Evolutionary conservation across 1,284 basidiomycete genomes (phyloP), one percentile per base, ranked within the genome.

Genomic region (Malassezia obtusa): DNA sequence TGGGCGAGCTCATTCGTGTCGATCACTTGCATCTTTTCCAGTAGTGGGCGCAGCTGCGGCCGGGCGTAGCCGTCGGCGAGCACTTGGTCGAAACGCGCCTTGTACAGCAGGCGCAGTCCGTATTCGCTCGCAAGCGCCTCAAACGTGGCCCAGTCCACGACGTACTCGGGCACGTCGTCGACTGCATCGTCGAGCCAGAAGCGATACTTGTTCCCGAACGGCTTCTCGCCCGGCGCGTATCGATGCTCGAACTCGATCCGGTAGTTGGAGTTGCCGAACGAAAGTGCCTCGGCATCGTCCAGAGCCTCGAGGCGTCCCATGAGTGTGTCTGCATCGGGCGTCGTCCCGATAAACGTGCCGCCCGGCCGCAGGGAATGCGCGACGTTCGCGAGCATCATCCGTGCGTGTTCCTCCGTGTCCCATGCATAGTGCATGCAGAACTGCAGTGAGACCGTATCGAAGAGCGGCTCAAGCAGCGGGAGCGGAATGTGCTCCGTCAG

Each of bases 351-450:
- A 66, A 96, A 94, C 12, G 84, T 76, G 2, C 94, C 94, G 26
- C 91, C 91, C 22, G 79, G 78, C 32, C 86, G 79, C 44, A 99
- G 79, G 77, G 85, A 85, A 36, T 81, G 76, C 48, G 83, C 82
- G 22, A 92, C 91, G 71, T 99, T 99, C 47, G 84, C 81, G 25
- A 99, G 81, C 92, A 99, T 95, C 68, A 82, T 84, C 31, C 88
- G 80, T 24, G 84, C 88, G 74, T 94, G 95, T 48, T 80, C 77
- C 26, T 84, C 81, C 35, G 81, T 85, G 73, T 96, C 90, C 75
- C 96, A 98, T 8, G 92, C 94, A 71, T 99, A 98, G 75, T 99
- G 94, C 88, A 98, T 94, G 76, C 92, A 98, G 75, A 99, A 99
- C 73, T 99, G 94, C 85, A 96, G 86, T 2, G 88, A 87, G 19